phyloP scores from a whole-genome alignment of 805 yeast genomes.

The Maudiozyma serrabonitensis region DNA sequence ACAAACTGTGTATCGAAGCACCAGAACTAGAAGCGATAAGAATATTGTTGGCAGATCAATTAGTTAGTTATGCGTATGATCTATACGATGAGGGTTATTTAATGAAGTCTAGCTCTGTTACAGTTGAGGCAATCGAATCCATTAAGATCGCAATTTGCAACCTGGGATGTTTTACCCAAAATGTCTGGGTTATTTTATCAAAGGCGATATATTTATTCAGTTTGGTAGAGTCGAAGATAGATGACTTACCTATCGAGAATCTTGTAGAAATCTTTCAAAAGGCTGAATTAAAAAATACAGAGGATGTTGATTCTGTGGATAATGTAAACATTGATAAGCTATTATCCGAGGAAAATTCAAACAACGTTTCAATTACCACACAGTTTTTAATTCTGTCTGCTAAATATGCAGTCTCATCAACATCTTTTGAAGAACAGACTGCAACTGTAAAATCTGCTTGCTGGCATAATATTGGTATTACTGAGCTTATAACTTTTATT shows the following conservation, averaged over 20 bases:
- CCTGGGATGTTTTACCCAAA: slow-evolving; percentile 31
- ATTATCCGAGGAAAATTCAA: slow-evolving; percentile 15
- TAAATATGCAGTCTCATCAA: slow-evolving; percentile 33
- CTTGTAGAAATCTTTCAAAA: slow-evolving; percentile 26
- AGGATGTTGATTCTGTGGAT: slow-evolving; percentile 23
- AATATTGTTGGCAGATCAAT: slow-evolving; percentile 46
- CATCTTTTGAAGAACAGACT: slow-evolving; percentile 16
- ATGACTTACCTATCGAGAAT: slow-evolving; percentile 39
- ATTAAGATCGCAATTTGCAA: slow-evolving; percentile 12
- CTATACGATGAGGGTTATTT: slow-evolving; percentile 52
- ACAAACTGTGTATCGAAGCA: slow-evolving; percentile 31
- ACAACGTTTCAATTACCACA: slow-evolving; percentile 30
- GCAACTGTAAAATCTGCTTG: slow-evolving; percentile 46
- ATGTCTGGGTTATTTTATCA: slow-evolving; percentile 58
- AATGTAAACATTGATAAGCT: slow-evolving; percentile 12
- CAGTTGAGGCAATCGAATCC: slow-evolving; percentile 36
- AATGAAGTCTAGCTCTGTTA: slow-evolving; percentile 50
- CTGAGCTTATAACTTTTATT: slow-evolving; percentile 42
- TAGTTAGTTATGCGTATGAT: slow-evolving; percentile 43
- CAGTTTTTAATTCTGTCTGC: slow-evolving; percentile 38
- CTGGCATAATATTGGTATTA: slow-evolving; percentile 63
- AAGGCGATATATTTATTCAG: slow-evolving; percentile 48
- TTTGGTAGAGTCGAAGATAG: slow-evolving; percentile 43
- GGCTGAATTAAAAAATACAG: slow-evolving; percentile 8
- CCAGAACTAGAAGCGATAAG: slow-evolving; percentile 45